Percentiles rank a stretch among this genome's conserved stretches.
Conservation (phyloP, 2,329 filamentous ascomycete species). For the Phialemonium atrogriseum region DNA sequence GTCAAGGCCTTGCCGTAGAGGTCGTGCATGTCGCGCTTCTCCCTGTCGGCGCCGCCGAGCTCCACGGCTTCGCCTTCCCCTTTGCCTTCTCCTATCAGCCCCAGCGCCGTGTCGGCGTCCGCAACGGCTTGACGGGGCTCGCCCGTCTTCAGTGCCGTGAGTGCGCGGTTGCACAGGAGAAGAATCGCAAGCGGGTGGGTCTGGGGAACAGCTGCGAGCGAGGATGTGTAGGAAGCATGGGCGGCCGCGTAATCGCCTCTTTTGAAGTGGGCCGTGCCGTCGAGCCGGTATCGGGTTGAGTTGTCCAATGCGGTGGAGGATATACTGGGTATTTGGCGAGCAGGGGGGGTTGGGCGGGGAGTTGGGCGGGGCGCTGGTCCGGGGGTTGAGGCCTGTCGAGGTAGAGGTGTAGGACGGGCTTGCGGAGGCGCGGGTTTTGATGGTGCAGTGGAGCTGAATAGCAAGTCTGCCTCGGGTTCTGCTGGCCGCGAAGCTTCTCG, state of each 20-base stretch:
- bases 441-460: slow-evolving; percentile 43
- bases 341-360: slow-evolving; percentile 27
- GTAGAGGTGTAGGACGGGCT: slow-evolving; percentile 24
- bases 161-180: slow-evolving; percentile 82
- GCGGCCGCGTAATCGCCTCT: slow-evolving; percentile 85
- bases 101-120: slow-evolving; percentile 75
- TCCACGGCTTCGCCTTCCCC: slow-evolving; percentile 76
- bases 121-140: slow-evolving; percentile 80
- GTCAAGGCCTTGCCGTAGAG: slow-evolving; percentile 90
- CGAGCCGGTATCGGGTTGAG: slow-evolving; percentile 69
- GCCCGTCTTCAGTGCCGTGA: slow-evolving; percentile 86
- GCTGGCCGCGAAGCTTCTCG: slow-evolving; percentile 27
- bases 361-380: slow-evolving; percentile 5
- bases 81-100: slow-evolving; percentile 68
- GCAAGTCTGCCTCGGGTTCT: slow-evolving; percentile 51
- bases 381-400: slow-evolving; percentile 29
- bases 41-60: slow-evolving; percentile 49
- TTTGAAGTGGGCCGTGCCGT: slow-evolving; percentile 86
- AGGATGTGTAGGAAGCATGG: slow-evolving; percentile 71
- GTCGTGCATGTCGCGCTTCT: slow-evolving; percentile 79
- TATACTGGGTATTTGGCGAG: slow-evolving; percentile 57
- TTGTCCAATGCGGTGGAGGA: slow-evolving; percentile 61
- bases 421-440: slow-evolving; percentile 25
- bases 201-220: slow-evolving; percentile 65
- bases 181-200: slow-evolving; percentile 79